These are phyloP conservation scores for Periconia sp. DNA, from an alignment of 2,329 filamentous ascomycete genomes.

Conservation along the genomic window DNA sequence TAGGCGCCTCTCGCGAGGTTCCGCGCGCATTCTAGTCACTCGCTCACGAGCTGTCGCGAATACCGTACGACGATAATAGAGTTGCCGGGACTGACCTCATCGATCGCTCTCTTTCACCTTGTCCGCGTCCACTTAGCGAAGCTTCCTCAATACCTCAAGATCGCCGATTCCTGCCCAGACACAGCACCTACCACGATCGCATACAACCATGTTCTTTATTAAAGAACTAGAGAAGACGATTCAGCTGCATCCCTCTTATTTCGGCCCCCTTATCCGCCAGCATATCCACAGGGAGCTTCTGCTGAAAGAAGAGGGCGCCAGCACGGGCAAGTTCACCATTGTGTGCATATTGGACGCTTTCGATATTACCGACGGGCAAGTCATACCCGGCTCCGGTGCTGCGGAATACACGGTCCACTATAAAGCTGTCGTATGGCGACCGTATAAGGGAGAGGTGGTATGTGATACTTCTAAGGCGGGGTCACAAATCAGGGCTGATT, in stretches of 20 bases:
- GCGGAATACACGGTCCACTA: conserved; percentile 96
- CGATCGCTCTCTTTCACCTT: conserved; percentile 12
- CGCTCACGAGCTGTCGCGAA: conserved; percentile 19
- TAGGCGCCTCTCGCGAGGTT: conserved; percentile 34
- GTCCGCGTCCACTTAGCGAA: not conserved
- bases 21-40: conserved; percentile 21
- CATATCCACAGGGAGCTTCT: conserved; percentile 88
- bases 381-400: conserved; percentile 87
- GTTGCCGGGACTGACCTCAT: conserved; percentile 28
- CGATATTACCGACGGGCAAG: conserved; percentile 90
- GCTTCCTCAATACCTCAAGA: conserved; percentile 4
- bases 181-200: conserved; percentile 4
- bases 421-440: conserved; percentile 94
- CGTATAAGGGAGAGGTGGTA: conserved; percentile 98
- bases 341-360: conserved; percentile 98
- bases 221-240: conserved; percentile 95
- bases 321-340: conserved; percentile 95
- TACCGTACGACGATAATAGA: conserved; percentile 30
- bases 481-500: conserved; percentile 28
- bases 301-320: conserved; percentile 92
- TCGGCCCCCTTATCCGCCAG: conserved; percentile 90
- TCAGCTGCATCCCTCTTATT: conserved; percentile 95
- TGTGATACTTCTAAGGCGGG: conserved; percentile 42
- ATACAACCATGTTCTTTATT: conserved; percentile 89
- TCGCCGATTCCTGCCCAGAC: not conserved